Conservation (phyloP, 2,329 filamentous ascomycete species). For the Didymella pomorum region DNA sequence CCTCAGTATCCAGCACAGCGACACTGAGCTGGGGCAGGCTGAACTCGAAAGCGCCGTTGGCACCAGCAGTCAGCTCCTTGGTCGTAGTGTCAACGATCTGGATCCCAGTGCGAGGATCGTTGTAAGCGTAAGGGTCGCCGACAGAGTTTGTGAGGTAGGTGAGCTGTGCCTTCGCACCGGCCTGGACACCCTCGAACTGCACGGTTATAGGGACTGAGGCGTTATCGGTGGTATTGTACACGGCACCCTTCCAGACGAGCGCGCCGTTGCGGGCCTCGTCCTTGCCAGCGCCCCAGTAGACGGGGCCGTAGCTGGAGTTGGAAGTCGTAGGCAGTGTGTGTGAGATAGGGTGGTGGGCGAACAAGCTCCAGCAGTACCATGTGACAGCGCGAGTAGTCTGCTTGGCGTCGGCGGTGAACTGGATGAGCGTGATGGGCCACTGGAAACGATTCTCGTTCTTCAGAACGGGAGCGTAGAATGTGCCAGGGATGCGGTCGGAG, state of each 20-base stretch:
- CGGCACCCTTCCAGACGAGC: constrained; percentile 57
- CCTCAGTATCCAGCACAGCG: constrained; percentile 60
- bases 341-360: constrained; percentile 54
- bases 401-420: constrained; percentile 52
- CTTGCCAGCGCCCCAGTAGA: constrained; percentile 58
- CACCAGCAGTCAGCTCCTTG: constrained; percentile 39
- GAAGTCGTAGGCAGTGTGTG: constrained; percentile 54
- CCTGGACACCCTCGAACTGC: constrained; percentile 39
- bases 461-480: constrained; percentile 47
- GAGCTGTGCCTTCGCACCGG: constrained; percentile 43
- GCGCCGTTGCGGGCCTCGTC: constrained; percentile 41
- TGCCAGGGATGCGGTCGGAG: constrained; percentile 64
- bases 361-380: constrained; percentile 52
- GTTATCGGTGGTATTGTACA: constrained; percentile 57
- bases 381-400: constrained; percentile 40
- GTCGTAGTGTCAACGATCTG: constrained; percentile 47
- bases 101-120: constrained; percentile 58
- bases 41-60: constrained; percentile 61
- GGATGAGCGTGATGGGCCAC: constrained; percentile 51
- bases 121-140: constrained; percentile 49
- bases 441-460: constrained; percentile 49
- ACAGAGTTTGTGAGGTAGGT: constrained; percentile 56
- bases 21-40: constrained; percentile 64
- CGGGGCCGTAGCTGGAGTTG: constrained; percentile 51
- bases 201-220: constrained; percentile 34